Base-by-base conservation (phyloP, 2,329 filamentous ascomycete species). In the Annulohypoxylon truncatum region DNA sequence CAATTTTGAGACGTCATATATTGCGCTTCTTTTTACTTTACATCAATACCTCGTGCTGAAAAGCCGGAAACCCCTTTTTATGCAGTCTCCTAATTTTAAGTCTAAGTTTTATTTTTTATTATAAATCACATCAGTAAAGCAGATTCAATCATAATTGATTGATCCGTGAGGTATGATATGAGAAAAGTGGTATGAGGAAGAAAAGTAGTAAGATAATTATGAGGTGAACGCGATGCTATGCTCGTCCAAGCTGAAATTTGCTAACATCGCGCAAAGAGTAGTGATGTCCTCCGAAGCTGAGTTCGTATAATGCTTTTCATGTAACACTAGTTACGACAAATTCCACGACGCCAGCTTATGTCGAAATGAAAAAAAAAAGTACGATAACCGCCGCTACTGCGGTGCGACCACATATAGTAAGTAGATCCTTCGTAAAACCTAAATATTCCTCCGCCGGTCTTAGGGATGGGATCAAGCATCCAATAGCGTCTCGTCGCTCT, bases 401-500 rank as follows among this genome's bases (percentile, higher is more conserved):
- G 10, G 65, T 70, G 65, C 59, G 55, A 70, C 67, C 65, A 59
- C 58, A 48, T 24, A 13, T 24, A 47, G 12, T 15, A 28, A 47
- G 59, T 55, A 55, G 24, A 58, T 61, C 59, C 50, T 44, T 59
- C 58, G 51, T 64, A 56, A 58, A 40, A 31, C 28, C 29, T 33
- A 20, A 47, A 15, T 15, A 61, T 38, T 46, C 24, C 10, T 24
- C 20, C 40, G 51, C 50, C 31, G 31, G 15, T 42, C 18, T 52
- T 10, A 28, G 35, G 15, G 50, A 26, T 29, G 35, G 54, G 47
- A 61, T 70, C 55, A 70, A 48, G 26, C 48, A 33, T 65, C 64
- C 51, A 68, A 71, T 64, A 71, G 71, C 66, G 61, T 69, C 56
- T 81, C 79, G 57, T 77, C 75, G 50, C 80, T 78, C 13, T 84